These are phyloP conservation scores for Alternaria ethzedia DNA, from an alignment of 2,329 filamentous ascomycete genomes.

Conservation along the genomic window DNA sequence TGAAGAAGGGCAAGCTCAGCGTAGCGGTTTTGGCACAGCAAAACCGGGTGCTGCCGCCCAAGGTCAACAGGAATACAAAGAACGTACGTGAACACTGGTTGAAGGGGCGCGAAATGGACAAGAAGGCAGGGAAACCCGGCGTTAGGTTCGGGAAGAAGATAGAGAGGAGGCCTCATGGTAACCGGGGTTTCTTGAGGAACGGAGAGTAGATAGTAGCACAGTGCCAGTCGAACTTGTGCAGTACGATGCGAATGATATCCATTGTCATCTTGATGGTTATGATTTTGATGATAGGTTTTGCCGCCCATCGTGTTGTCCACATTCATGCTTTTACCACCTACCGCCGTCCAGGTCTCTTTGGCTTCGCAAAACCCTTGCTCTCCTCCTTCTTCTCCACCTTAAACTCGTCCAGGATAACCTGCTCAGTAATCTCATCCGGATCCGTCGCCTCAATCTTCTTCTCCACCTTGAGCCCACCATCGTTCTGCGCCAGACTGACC, in stretches of 20 bases:
- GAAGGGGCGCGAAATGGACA: constrained; percentile 48
- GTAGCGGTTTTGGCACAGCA: constrained; percentile 57
- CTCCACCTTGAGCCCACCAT: constrained; percentile 69
- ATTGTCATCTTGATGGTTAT: not conserved
- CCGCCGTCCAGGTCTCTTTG: constrained; percentile 76
- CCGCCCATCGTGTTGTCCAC: not conserved
- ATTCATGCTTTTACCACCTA: constrained; percentile 18
- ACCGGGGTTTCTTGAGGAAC: constrained; percentile 40
- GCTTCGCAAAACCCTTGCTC: constrained; percentile 75
- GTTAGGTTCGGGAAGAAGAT: constrained; percentile 31
- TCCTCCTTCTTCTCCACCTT: constrained; percentile 72
- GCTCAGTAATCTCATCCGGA: constrained; percentile 73
- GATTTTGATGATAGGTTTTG: not conserved
- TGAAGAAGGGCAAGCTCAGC: constrained; percentile 56
- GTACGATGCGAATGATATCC: not conserved
- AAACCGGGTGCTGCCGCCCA: constrained; percentile 53
- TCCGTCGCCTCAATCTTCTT: constrained; percentile 72
- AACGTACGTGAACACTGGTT: constrained; percentile 52
- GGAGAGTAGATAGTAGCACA: constrained; percentile 21
- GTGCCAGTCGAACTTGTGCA: not conserved
- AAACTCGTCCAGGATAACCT: constrained; percentile 69
- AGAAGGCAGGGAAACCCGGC: constrained; percentile 24
- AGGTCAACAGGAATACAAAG: constrained; percentile 46
- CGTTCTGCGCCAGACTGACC: constrained; percentile 67
- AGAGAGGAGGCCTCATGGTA: constrained; percentile 37